A percentile compares a stretch with the other conserved stretches of the same genome.
These are phyloP conservation scores for Blastomyces emzantsi DNA, from an alignment of 2,329 filamentous ascomycete genomes.

Conservation along the genomic window DNA sequence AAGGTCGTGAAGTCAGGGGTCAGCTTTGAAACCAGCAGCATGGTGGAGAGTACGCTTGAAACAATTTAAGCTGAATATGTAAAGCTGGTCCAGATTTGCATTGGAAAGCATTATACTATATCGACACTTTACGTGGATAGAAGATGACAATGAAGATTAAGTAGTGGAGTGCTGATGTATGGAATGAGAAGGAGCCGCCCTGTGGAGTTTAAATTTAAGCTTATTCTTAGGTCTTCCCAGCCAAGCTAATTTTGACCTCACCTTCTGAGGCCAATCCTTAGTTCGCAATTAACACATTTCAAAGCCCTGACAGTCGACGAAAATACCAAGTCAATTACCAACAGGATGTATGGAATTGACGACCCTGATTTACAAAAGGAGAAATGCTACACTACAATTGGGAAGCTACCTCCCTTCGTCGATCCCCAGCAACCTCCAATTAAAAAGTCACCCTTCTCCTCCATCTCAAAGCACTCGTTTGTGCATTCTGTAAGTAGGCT, in stretches of 20 bases:
- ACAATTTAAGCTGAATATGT: background rate
- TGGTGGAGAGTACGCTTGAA: background rate
- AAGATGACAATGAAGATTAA: background rate
- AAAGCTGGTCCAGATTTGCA: background rate
- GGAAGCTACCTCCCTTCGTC: constrained; percentile 56
- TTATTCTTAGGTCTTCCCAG: background rate
- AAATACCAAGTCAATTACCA: background rate
- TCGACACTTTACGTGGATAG: background rate
- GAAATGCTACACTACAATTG: constrained; percentile 68
- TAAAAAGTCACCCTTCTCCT: constrained; percentile 68
- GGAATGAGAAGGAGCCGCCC: too few species aligned
- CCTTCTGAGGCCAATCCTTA: background rate
- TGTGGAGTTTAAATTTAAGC: constrained; percentile 5
- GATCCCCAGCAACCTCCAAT: constrained; percentile 60
- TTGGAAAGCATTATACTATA: background rate
- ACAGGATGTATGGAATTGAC: constrained; percentile 38
- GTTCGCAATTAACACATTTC: background rate
- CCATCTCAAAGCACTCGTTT: constrained; percentile 56
- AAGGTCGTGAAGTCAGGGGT: background rate
- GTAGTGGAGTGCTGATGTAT: background rate
- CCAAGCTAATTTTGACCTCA: background rate
- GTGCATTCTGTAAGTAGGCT: constrained; percentile 51
- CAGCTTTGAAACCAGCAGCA: background rate
- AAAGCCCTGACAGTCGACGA: background rate
- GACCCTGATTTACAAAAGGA: constrained; percentile 31